Conservation (phyloP, 352 stramenopile genomes). For the Achlya hypogyna region DNA sequence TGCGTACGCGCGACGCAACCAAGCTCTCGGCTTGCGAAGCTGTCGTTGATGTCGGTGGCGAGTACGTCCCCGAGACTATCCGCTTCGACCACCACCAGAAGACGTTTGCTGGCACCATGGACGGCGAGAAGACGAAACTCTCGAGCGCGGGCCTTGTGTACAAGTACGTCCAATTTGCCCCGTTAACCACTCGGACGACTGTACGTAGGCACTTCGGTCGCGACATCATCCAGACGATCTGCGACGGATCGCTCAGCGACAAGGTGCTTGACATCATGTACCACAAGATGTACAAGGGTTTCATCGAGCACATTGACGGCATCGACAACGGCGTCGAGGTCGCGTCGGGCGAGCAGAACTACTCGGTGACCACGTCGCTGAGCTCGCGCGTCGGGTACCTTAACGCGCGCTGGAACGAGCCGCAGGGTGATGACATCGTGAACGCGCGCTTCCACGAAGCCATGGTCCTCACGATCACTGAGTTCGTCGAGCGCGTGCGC, state of each 20-base stretch:
- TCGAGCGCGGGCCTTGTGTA: slow-evolving; percentile 96
- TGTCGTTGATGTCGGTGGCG: slow-evolving; percentile 95
- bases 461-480: slow-evolving; percentile 89
- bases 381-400: slow-evolving; percentile 85
- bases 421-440: slow-evolving; percentile 41
- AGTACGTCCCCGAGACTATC: slow-evolving; percentile 84
- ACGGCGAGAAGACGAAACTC: slow-evolving; percentile 83
- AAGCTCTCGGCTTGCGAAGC: slow-evolving; percentile 91
- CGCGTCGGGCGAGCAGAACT: slow-evolving; percentile 43
- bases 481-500: slow-evolving; percentile 89
- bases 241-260: slow-evolving; percentile 40
- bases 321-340: slow-evolving; percentile 98
- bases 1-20: slow-evolving; percentile 84
- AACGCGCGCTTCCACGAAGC: slow-evolving; percentile 93
- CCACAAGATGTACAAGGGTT: slow-evolving; percentile 92
- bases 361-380: slow-evolving; percentile 65
- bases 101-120: slow-evolving; percentile 81
- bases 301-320: slow-evolving; percentile 97
- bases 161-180: slow-evolving; percentile 38
- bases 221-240: slow-evolving; percentile 83
- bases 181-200: neutral
- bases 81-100: slow-evolving; percentile 98
- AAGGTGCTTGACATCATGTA: slow-evolving; percentile 77
- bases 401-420: slow-evolving; percentile 96
- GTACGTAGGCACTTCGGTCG: slow-evolving; percentile 88